Evolutionary conservation across 1,139 yeast genomes (phyloP), one percentile per base, ranked within the genome.

Genomic region (Suhomyces panamericanus): DNA sequence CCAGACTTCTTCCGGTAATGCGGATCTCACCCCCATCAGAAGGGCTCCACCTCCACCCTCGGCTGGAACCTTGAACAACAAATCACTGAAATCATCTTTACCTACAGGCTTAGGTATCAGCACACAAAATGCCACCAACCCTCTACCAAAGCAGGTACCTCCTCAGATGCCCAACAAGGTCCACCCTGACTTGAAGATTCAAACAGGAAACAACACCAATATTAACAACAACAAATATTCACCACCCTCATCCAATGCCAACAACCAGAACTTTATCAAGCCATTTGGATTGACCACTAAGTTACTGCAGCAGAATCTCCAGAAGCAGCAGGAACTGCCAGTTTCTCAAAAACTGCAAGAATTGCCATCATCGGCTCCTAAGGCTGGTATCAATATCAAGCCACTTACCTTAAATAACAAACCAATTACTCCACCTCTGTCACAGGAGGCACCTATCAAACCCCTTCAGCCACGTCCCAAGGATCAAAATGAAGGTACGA

Each of bases 11-110:
- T 33, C 46, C 3, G 32, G 35, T 14, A 9, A 27, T 15, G 24
- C 51, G 2, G 71, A 67, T 35, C 70, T 76, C 46, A 61, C 72
- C 3, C 82, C 83, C 9, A 69, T 68, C 8, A 70, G 84, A 61
- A 73, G 70, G 43, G 84, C 84, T 1, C 85, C 85, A 1, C 76
- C 81, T 15, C 82, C 81, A 7, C 83, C 83, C n/a, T 24, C 39
- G 15, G 29, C 36, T 10, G 35, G 36, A n/a, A 11, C 24, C 4
- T 24, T 16, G 8, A 20, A 17, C 24, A 35, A 14, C 15, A 30
- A 14, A 49, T 24, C 41, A 41, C 33, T 37, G 48, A 41, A 32
- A n/a, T 35, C 42, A 12, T 32, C 36, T 41, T 38, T 47, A 42
- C 60, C 64, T 54, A 55, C 63, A 47, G 63, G 63, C 42, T 52